Percentiles rank a stretch among this genome's conserved stretches.
These are phyloP conservation scores for Raddia distichophylla DNA, from an alignment of 176 grass and related monocot genomes.

Conservation along the genomic window DNA sequence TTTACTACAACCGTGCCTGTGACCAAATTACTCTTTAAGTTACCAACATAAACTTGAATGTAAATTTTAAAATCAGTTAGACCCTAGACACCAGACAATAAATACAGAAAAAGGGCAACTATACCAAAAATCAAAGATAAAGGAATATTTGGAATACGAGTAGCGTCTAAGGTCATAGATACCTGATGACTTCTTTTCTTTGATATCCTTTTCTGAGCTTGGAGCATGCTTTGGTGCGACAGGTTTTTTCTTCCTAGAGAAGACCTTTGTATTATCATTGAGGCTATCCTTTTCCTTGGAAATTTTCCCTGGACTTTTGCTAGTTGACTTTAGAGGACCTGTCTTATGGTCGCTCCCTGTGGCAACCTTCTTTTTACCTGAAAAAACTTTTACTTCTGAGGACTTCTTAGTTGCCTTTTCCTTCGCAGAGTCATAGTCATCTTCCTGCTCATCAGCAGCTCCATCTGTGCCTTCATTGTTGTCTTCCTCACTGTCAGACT, in stretches of 20 bases:
- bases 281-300: constrained; percentile 51
- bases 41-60: background rate
- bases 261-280: constrained; percentile 72
- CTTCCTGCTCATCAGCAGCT: constrained; percentile 53
- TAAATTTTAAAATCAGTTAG: background rate
- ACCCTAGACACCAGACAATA: background rate
- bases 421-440: constrained; percentile 57
- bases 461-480: constrained; percentile 50
- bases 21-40: background rate
- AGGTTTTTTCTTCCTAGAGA: constrained; percentile 86
- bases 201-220: constrained; percentile 51
- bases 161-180: constrained; percentile 13
- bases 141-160: background rate
- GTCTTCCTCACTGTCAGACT: constrained; percentile 53
- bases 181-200: constrained; percentile 81
- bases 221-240: constrained; percentile 36
- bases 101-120: background rate
- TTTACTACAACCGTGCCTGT: background rate
- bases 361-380: constrained; percentile 49
- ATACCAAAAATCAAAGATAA: constrained; percentile 22
- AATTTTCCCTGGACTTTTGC: constrained; percentile 46
- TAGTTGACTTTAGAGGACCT: constrained; percentile 40
- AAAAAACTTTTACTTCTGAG: constrained; percentile 53
- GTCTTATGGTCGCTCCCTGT: constrained; percentile 47
- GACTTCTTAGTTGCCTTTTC: constrained; percentile 53